Base-by-base conservation (phyloP, 2,329 filamentous ascomycete genomes). In the Calonectria pauciramosa region DNA sequence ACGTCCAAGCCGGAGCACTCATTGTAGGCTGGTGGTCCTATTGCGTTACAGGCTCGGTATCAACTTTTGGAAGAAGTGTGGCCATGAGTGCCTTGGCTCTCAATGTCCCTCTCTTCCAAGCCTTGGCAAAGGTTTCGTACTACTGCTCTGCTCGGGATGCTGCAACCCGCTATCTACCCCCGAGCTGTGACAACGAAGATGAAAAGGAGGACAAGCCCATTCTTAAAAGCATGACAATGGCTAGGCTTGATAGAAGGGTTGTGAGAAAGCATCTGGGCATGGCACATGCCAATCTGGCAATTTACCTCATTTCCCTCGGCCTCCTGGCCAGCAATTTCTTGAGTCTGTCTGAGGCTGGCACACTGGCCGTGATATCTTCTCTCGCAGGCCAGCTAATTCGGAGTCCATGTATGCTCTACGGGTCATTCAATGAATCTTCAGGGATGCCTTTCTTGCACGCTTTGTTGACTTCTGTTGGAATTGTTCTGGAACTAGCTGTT, bases 71-170 rank as follows among this genome's bases (percentile, higher is more conserved):
- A 14, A n/a, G 75, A 68, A 11, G 70, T 10, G 66, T 59, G 20
- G 28, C 76, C 10, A 51, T 81, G 38, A 64, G 66, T n/a, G 75
- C 79, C 6, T n/a, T 75, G 23, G 74, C 73, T 13, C 49, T 80
- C 10, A 80, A 63, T 30, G 32, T 75, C 3, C 77, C 79, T 28
- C 56, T 81, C 8, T 78, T 80, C 23, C 76, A 77, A 10, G 51
- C 72, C 7, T 14, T 76, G 44, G 71, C 79, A 11, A 72, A 69
- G 20, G 10, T 79, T 6, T 77, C 79, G 6, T 77, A 80, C 54
- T 74, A 76, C 51, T 75, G 76, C 60, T 69, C 78, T 11, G 75
- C 66, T 34, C 72, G 68, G 30, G 76, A 80, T 10, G 73, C 67
- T n/a, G 66, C 73, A 47, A 72, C 32, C 32, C 59, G 30, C 44